Evolutionary conservation across 148 eudicot species (phyloP), one percentile per base, ranked within the genome.

Genomic region (Nepenthes gracilis): DNA sequence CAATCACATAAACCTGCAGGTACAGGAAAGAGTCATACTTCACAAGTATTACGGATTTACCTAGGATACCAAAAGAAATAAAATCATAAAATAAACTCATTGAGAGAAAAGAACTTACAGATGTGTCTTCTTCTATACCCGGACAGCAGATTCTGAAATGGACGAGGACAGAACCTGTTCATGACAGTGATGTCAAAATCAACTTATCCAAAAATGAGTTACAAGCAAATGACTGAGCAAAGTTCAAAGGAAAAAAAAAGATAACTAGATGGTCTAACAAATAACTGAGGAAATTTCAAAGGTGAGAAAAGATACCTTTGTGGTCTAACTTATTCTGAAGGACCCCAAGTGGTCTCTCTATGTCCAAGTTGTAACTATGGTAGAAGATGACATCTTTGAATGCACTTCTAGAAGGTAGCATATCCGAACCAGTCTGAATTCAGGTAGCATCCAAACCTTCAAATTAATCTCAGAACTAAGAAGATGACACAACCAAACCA

Each of bases 111-210:
- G 69, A 54, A 72, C 83, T 83, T 81, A 92, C 98, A 33, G 86
- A 73, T 70, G 91, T 80, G 66, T 73, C 94, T 64, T 85, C 87
- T 70, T 85, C 90, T 50, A 92, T 62, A 70, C 78, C 80, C 9
- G 96, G 96, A 69, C 94, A 88, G 80, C 86, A 78, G 66, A 88
- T 80, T 74, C 70, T 78, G 88, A 92, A 92, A 51, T 82, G 86
- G 64, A 92, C 84, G 40, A 82, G 68, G 62, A 92, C 72, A 43
- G 85, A 79, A 75, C 80, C 98, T 85, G 98, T 63, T 61, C 60
- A 58, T 61, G 64, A 66, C n/a, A 54, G 57, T 43, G n/a, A 64
- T 47, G 23, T 23, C 23, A 23, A 64, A 58, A 59, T 36, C 36
- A 49, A 53, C 51, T 43, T 55, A n/a, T 52, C 49, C 59, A 48